Conservation (phyloP, 768 basidiomycete genomes). For the Hericium rajendrae region DNA sequence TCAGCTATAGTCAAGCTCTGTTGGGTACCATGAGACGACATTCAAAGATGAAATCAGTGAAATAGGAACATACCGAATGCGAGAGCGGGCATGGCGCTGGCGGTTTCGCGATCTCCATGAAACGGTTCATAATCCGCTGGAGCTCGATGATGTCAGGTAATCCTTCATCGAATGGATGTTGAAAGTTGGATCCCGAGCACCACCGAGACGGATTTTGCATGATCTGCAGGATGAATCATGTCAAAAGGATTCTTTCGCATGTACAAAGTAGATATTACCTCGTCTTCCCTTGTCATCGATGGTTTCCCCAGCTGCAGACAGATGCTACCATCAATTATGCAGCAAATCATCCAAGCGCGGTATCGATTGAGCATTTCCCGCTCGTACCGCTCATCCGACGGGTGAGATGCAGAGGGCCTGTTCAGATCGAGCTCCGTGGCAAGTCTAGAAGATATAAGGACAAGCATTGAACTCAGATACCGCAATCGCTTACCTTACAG, state of each 20-base stretch:
- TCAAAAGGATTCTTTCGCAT: conserved; percentile 21
- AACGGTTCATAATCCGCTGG: conserved; percentile 22
- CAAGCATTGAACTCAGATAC: not conserved
- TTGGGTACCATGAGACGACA: not conserved
- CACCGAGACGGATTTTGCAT: conserved; percentile 17
- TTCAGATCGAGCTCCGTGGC: conserved; percentile 65
- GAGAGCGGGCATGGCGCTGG: not conserved
- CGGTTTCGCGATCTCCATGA: conserved; percentile 11
- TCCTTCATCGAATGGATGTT: conserved; percentile 19
- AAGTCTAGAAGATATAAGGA: conserved; percentile 32
- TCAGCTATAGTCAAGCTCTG: not conserved
- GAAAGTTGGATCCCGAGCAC: conserved; percentile 19
- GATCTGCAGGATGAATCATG: conserved; percentile 29
- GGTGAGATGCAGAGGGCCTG: conserved; percentile 33
- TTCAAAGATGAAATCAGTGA: not conserved
- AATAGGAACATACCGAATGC: not conserved
- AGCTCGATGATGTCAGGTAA: conserved; percentile 23
- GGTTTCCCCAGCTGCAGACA: conserved; percentile 72
- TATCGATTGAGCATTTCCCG: conserved; percentile 62
- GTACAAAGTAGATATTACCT: conserved; percentile 29
- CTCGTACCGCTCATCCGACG: conserved; percentile 41
- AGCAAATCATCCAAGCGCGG: conserved; percentile 69
- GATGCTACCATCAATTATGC: conserved; percentile 64
- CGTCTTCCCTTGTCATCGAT: conserved; percentile 54
- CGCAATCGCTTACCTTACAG: conserved; percentile 38